Percentiles rank a stretch among this genome's conserved stretches.
Evolutionary conservation across 2,329 filamentous ascomycete genomes (phyloP).

Genomic region (Cercospora sojina): DNA sequence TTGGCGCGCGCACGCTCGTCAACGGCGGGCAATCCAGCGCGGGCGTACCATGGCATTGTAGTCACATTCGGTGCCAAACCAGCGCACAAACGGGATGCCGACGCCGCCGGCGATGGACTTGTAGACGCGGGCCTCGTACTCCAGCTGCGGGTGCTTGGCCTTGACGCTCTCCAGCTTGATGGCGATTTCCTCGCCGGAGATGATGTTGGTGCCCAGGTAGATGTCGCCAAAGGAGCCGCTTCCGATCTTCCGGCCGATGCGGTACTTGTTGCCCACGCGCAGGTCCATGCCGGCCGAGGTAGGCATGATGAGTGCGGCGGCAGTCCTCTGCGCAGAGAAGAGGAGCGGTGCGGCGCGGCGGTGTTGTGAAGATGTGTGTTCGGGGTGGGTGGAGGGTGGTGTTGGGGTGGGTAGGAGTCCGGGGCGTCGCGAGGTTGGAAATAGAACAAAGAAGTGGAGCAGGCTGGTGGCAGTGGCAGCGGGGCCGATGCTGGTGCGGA

Average conservation of each 20-base stretch:
- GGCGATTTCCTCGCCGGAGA: conserved; percentile 97
- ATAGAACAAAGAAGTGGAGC: neutral
- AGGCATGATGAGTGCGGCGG: neutral
- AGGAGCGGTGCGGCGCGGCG: neutral
- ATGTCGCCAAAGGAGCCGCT: conserved; percentile 98
- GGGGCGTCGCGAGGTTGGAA: neutral
- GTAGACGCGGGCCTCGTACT: conserved; percentile 96
- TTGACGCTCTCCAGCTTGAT: conserved; percentile 99
- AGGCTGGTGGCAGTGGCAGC: neutral
- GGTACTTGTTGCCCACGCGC: conserved; percentile 98
- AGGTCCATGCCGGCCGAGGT: conserved; percentile 62
- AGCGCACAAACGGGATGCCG: conserved; percentile 97
- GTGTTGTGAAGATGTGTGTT: neutral
- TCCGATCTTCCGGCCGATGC: conserved; percentile 98
- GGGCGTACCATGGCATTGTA: conserved; percentile 99
- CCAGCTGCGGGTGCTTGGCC: conserved; percentile 97
- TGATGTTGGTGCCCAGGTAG: conserved; percentile 98
- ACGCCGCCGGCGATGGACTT: conserved; percentile 89
- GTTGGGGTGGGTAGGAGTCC: neutral
- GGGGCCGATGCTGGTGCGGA: neutral
- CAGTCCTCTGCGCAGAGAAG: neutral
- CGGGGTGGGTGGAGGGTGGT: neutral
- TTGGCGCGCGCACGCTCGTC: too few relatives aligned
- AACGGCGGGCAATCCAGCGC: too few relatives aligned
- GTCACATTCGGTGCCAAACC: conserved; percentile 99